Evolutionary conservation across 345 rosid species (phyloP), one percentile per base, ranked within the genome.

Genomic region (Litchi chinensis): DNA sequence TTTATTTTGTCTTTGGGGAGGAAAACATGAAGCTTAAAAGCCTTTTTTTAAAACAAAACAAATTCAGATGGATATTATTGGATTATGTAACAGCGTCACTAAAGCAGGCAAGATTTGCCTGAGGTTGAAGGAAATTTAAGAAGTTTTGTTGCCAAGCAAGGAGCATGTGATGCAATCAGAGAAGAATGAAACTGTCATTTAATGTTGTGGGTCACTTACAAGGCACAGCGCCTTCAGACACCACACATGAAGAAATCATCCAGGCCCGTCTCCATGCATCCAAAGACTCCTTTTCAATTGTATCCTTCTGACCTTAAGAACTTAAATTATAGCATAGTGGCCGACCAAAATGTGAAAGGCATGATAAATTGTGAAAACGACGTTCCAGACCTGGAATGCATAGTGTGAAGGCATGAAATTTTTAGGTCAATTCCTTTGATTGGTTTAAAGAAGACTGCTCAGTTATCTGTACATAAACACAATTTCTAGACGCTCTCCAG

Each of bases 391-490:
- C 10, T 59, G 10, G 5, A 44, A n/a, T 54, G 5, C 8, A 65
- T 28, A 32, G 37, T 32, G 37, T 65, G 37, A 69, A 69, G 10
- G n/a, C 44, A 3, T 26, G 44, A 28, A 15, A 21, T 37, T 37
- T 56, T 6, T 40, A 52, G 24, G 26, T 11, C 43, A 32, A 32
- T n/a, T 13, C 37, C 28, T 48, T 16, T 50, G 3, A 50, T 39
- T 8, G 32, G 76, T 10, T 59, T 39, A 13, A n/a, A 7, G 54
- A 72, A 74, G 32, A 54, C n/a, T 41, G 77, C 68, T 62, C 24
- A 12, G 77, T 52, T 63, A 41, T 5, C 10, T 41, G 43, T 44
- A 63, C n/a, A 62, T 3, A 4, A 46, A 46, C 50, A 46, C 50
- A 6, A 46, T 48, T 26, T 50, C 21, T 24, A 5, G 19, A 24